Evolutionary conservation across 495 filamentous ascomycete genomes (phyloP).

Genomic region (Penicillium daleae): DNA sequence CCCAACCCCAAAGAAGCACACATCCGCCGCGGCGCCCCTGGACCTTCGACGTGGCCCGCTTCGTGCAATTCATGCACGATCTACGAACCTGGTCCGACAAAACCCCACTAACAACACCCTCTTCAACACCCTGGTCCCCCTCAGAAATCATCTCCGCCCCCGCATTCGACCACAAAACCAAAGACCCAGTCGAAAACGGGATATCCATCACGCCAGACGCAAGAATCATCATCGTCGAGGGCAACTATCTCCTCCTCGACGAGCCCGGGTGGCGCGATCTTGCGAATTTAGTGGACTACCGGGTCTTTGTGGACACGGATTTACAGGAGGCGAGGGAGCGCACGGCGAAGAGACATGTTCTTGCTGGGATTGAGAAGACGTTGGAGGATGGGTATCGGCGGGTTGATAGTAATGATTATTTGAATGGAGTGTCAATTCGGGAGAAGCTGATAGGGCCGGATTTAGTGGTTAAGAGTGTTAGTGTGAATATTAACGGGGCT

Average conservation of each 20-base stretch:
- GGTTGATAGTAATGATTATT: constrained; percentile 47
- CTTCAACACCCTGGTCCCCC: constrained; percentile 8
- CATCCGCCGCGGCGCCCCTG: constrained; percentile 45
- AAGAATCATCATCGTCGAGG: constrained; percentile 44
- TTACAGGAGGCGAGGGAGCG: constrained; percentile 35
- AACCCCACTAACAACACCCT: constrained; percentile 18
- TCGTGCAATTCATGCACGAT: constrained; percentile 31
- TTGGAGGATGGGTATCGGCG: constrained; percentile 43
- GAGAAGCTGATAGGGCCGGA: constrained; percentile 35
- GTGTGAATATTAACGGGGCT: not conserved
- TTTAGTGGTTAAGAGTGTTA: constrained; percentile 35
- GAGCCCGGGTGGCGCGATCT: constrained; percentile 37
- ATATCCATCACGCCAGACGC: constrained; percentile 37
- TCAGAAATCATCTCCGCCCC: constrained; percentile 33
- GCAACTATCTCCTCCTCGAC: constrained; percentile 42
- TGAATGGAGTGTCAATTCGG: constrained; percentile 39
- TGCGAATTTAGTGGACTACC: constrained; percentile 32
- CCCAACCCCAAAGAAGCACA: constrained; percentile 43
- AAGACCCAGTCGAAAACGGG: constrained; percentile 44
- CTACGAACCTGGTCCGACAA: constrained; percentile 32
- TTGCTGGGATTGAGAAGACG: constrained; percentile 44
- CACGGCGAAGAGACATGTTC: constrained; percentile 42
- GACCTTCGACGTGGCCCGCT: constrained; percentile 43
- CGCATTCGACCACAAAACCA: constrained; percentile 44
- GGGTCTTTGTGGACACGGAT: constrained; percentile 45